Base-by-base conservation (phyloP, 768 basidiomycete species). In the Boletus edulis region DNA sequence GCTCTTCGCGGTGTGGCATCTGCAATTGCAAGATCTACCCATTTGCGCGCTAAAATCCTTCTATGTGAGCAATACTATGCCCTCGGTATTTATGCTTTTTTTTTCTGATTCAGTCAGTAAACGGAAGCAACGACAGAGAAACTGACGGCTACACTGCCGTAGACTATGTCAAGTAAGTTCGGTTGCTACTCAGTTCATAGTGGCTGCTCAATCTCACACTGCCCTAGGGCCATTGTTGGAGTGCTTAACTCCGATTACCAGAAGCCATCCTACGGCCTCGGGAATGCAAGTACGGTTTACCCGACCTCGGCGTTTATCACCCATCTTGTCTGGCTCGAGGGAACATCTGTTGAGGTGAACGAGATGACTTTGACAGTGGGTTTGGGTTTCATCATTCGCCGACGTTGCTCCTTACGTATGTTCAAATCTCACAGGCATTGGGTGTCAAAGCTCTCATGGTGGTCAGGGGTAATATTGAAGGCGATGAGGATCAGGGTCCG, bases 51-150 rank as follows among this genome's bases (percentile, higher is more conserved):
- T 8, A 97, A 97, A 69, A 80, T 95, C 8, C 72, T 98, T n/a
- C 78, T 98, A 0, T 68, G 94, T 95, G 67, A 73, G 89, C 73
- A 5, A 47, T 18, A 18, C 45, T 37, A 24, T 14, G n/a, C 43
- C 13, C 47, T 51, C 13, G 4, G 22, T 17, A 27, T 32, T 32
- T 45, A 38, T 46, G 8, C 18, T 44, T 39, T 27, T 39, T 27
- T 1, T 18, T 39, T 15, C 56, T 64, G n/a, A 56, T 55, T 37
- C 45, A 18, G 22, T 13, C 60, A 96, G 94, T 98, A 53, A 98
- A 97, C 67, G 76, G 82, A 13, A 80, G 78, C 60, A 97, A 96
- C 63, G 95, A 98, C 65, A 79, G 94, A 52, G 95, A 98, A 72
- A 97, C 94, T 0, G 81, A 85, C 27, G 88, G 84, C 8, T 96